These are phyloP conservation scores for Trametes elegans DNA, from an alignment of 768 basidiomycete species.

Conservation along the genomic window DNA sequence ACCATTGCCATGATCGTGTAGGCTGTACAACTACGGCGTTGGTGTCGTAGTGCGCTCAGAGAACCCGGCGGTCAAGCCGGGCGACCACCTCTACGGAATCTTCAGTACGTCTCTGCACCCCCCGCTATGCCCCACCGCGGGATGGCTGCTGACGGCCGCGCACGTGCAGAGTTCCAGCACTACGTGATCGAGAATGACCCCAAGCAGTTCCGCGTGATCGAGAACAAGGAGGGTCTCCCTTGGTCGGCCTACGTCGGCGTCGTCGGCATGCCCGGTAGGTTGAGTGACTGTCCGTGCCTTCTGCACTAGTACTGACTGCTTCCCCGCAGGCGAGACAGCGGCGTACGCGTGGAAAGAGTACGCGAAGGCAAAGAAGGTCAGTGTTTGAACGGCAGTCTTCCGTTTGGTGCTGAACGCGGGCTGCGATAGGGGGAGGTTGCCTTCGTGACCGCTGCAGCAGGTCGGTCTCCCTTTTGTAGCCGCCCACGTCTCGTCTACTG, in stretches of 20 bases:
- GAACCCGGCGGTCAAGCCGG: conserved; percentile 19
- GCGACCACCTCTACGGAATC: conserved; percentile 26
- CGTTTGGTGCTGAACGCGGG: not conserved
- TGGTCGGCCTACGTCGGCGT: conserved; percentile 51
- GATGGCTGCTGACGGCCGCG: not conserved
- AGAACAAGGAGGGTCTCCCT: conserved; percentile 45
- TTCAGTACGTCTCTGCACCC: conserved; percentile 27
- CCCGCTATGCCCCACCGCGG: conserved; percentile 12
- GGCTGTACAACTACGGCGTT: conserved; percentile 26
- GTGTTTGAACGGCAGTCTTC: not conserved
- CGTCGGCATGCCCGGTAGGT: conserved; percentile 41
- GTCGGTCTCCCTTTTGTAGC: conserved; percentile 24
- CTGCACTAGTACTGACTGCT: no score
- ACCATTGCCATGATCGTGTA: no score
- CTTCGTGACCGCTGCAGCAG: conserved; percentile 47
- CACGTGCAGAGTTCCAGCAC: conserved; percentile 40
- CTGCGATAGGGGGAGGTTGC: conserved; percentile 43
- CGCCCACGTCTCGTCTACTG: no score
- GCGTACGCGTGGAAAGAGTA: conserved; percentile 42
- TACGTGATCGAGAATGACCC: conserved; percentile 35
- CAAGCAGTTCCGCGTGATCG: conserved; percentile 25
- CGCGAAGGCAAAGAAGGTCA: conserved; percentile 40
- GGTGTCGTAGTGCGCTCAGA: conserved; percentile 30
- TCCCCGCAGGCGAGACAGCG: conserved; percentile 34
- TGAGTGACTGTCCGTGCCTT: no score